phyloP scores from a whole-genome alignment of 2,329 filamentous ascomycete species.

The Hypocreales sp. region DNA sequence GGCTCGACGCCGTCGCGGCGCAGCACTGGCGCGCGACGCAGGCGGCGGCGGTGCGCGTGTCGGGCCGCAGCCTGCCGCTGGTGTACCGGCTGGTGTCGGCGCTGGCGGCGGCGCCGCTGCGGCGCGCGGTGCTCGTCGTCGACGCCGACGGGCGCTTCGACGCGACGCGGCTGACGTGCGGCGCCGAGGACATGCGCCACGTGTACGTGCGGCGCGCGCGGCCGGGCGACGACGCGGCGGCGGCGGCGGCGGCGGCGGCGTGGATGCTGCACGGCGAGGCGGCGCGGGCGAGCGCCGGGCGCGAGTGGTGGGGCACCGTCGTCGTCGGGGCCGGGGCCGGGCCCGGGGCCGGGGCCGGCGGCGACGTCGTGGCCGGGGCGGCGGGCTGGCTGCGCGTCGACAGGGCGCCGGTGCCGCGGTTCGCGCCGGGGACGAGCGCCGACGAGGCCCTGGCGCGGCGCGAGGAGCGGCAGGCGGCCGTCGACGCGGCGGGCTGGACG shows the following conservation, averaged over 20 bases:
- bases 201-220: conserved; percentile 34
- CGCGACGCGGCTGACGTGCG: conserved; percentile 25
- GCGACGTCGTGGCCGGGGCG: conserved; percentile 17
- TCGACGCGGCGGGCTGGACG: conserved; percentile 28
- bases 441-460: conserved; percentile 29
- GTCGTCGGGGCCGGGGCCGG: conserved; percentile 25
- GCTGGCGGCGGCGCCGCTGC: conserved; percentile 30
- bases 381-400: conserved; percentile 39
- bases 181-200: conserved; percentile 26
- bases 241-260: not conserved
- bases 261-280: not conserved
- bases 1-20: conserved; percentile 29
- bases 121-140: conserved; percentile 35
- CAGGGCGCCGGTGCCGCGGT: conserved; percentile 22
- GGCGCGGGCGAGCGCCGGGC: conserved; percentile 23
- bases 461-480: conserved; percentile 20
- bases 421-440: conserved; percentile 21
- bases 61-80: conserved; percentile 36
- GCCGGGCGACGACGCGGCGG: conserved; percentile 16
- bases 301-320: conserved; percentile 44
- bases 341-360: conserved; percentile 9
- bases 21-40: conserved; percentile 33
- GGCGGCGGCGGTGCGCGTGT: conserved; percentile 29
- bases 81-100: conserved; percentile 38
- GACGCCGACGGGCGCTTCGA: conserved; percentile 43